These are phyloP conservation scores for Globisporangium recalcitrans DNA, from an alignment of 352 stramenopile species.

Conservation along the genomic window DNA sequence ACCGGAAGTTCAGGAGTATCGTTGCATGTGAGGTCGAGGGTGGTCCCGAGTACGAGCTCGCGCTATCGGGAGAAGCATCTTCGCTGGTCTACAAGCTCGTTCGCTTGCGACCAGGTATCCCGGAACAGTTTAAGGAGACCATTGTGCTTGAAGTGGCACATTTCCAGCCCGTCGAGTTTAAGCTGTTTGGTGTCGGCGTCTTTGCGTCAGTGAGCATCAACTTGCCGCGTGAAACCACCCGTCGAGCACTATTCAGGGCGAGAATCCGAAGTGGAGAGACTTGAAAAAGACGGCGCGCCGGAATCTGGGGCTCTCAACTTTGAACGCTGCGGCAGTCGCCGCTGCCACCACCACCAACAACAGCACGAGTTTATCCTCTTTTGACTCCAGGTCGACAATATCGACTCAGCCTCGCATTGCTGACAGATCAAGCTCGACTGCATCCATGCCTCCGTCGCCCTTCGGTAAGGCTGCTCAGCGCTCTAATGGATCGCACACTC, in stretches of 20 bases:
- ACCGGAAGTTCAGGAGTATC: slow-evolving; percentile 85
- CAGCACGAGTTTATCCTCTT: slow-evolving; percentile 13
- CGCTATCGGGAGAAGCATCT: slow-evolving; percentile 86
- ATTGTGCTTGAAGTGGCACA: slow-evolving; percentile 92
- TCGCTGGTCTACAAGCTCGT: slow-evolving; percentile 89
- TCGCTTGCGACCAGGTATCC: slow-evolving; percentile 83
- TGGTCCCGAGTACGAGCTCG: slow-evolving; percentile 91
- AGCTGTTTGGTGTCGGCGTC: slow-evolving; percentile 84
- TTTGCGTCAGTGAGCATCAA: slow-evolving; percentile 88
- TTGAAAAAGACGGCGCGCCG: slow-evolving; percentile 55
- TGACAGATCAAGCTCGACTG: slow-evolving; percentile 30
- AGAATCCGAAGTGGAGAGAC: slow-evolving; percentile 68
- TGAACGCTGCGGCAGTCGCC: slow-evolving; percentile 23
- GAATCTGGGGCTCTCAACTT: slow-evolving; percentile 30
- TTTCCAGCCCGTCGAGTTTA: slow-evolving; percentile 91
- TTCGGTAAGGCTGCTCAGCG: slow-evolving; percentile 16
- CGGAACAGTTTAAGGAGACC: slow-evolving; percentile 80
- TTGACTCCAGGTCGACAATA: slow-evolving; percentile 57
- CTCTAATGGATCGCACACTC: slow-evolving; percentile 19
- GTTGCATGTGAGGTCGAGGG: slow-evolving; percentile 92
- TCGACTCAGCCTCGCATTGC: slow-evolving; percentile 27
- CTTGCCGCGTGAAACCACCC: slow-evolving; percentile 81
- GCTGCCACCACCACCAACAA: slow-evolving; percentile 15
- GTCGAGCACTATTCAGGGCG: slow-evolving; percentile 39
- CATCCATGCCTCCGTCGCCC: slow-evolving; percentile 23